Percentiles rank a stretch among this genome's conserved stretches.
Conservation (phyloP, 768 basidiomycete genomes). For the Hortiboletus flavorubellus region DNA sequence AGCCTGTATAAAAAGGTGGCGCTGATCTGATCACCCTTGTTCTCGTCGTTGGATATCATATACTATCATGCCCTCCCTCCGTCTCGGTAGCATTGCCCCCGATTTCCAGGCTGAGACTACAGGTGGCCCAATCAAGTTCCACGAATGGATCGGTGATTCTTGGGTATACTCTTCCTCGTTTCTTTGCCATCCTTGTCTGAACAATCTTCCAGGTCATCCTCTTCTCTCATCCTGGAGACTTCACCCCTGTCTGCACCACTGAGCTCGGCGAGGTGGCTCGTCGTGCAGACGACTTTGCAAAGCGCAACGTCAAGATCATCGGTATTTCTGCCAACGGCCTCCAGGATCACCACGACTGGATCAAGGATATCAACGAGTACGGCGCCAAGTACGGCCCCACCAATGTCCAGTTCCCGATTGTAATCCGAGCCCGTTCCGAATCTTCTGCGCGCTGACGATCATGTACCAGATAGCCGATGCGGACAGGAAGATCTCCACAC, state of each 20-base stretch:
- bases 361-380: slow-evolving; percentile 80
- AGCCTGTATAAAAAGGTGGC: slow-evolving; percentile 4
- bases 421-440: slow-evolving; percentile 25
- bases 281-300: slow-evolving; percentile 77
- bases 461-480: slow-evolving; percentile 79
- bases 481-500: slow-evolving; percentile 76
- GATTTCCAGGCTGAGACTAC: slow-evolving; percentile 93
- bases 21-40: background rate
- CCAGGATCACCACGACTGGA: slow-evolving; percentile 82
- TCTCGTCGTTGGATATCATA: slow-evolving; percentile 4
- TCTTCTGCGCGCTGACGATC: slow-evolving; percentile 9
- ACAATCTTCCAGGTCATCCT: slow-evolving; percentile 61
- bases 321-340: slow-evolving; percentile 92
- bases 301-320: slow-evolving; percentile 89
- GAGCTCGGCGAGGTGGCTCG: slow-evolving; percentile 96
- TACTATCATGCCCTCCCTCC: slow-evolving; percentile 48
- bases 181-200: background rate
- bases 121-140: slow-evolving; percentile 82
- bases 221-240: slow-evolving; percentile 94
- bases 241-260: slow-evolving; percentile 94
- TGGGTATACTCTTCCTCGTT: slow-evolving; percentile 58
- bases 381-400: slow-evolving; percentile 71
- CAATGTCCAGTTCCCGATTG: slow-evolving; percentile 88
- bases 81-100: slow-evolving; percentile 86
- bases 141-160: slow-evolving; percentile 85